These are phyloP conservation scores for Zymoseptoria passerinii DNA, from an alignment of 2,329 filamentous ascomycete genomes.

Conservation along the genomic window DNA sequence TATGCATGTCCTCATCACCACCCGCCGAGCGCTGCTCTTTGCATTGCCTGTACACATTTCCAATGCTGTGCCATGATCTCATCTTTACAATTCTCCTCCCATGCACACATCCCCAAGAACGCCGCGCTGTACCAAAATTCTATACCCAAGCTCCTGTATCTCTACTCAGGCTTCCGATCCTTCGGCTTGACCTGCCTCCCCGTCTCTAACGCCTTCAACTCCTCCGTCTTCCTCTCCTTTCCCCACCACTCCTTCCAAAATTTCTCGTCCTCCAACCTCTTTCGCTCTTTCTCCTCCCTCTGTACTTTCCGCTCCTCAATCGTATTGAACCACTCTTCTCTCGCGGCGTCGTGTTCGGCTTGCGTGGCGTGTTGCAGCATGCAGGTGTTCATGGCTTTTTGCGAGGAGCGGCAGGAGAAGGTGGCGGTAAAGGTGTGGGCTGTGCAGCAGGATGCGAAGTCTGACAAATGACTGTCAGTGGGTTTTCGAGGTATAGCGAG, in stretches of 20 bases:
- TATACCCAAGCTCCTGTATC: not conserved
- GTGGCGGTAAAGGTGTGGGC: slow-evolving; percentile 80
- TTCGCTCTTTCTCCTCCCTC: slow-evolving; percentile 49
- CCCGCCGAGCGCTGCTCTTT: not conserved
- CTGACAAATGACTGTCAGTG: slow-evolving; percentile 39
- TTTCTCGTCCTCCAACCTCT: slow-evolving; percentile 36
- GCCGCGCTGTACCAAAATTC: not conserved
- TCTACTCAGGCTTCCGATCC: not conserved
- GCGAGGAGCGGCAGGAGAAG: slow-evolving; percentile 72
- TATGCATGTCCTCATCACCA: no score
- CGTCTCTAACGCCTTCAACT: not conserved
- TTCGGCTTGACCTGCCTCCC: not conserved
- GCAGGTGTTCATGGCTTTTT: slow-evolving; percentile 84
- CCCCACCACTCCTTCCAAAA: slow-evolving; percentile 47
- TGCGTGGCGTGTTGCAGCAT: slow-evolving; percentile 83
- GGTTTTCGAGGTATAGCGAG: not conserved
- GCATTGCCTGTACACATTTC: not conserved
- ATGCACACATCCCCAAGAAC: not conserved
- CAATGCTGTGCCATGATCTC: not conserved
- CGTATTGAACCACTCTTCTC: slow-evolving; percentile 86
- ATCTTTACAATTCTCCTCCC: not conserved
- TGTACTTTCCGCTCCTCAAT: slow-evolving; percentile 62
- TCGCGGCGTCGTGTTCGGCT: slow-evolving; percentile 74
- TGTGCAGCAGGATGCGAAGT: slow-evolving; percentile 83
- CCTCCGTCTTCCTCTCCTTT: slow-evolving; percentile 25